Evolutionary conservation across 2,329 filamentous ascomycete genomes (phyloP).

Genomic region (Xylaria sp.): DNA sequence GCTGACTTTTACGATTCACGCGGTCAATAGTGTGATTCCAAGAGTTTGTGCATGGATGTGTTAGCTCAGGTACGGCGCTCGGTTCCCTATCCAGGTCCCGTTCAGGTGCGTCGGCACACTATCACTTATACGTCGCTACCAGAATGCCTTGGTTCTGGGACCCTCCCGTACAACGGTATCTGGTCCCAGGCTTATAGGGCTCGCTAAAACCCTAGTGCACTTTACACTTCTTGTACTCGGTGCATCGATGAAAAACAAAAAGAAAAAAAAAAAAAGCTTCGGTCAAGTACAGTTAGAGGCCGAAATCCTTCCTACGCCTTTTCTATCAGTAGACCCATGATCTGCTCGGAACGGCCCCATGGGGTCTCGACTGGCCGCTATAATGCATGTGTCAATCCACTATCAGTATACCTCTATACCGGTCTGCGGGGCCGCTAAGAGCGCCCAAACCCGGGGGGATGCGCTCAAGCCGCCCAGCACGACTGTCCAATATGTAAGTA

Average conservation of each 20-base stretch:
- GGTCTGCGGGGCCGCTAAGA: constrained; percentile 10
- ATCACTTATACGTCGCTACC: too few species aligned
- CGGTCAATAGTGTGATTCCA: constrained; percentile 18
- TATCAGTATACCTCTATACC: neutral
- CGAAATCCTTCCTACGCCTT: neutral
- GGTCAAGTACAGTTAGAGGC: neutral
- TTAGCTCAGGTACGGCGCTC: too few species aligned
- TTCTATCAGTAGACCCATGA: neutral
- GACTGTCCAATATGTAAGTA: neutral
- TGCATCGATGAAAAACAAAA: too few species aligned
- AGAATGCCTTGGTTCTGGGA: too few species aligned
- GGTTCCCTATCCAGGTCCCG: too few species aligned
- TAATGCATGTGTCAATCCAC: constrained; percentile 9
- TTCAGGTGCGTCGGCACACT: too few species aligned
- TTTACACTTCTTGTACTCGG: too few species aligned
- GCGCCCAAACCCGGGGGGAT: neutral
- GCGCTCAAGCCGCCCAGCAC: constrained; percentile 2
- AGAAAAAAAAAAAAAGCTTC: neutral
- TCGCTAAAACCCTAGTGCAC: too few species aligned
- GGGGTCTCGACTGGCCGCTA: constrained; percentile 17
- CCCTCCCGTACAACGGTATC: too few species aligned
- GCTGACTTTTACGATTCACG: constrained; percentile 5
- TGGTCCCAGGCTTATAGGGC: too few species aligned
- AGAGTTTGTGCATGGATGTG: neutral
- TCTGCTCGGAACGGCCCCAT: neutral